These are phyloP conservation scores for Orbilia blumenaviensis DNA, from an alignment of 2,329 filamentous ascomycete genomes.

Conservation along the genomic window DNA sequence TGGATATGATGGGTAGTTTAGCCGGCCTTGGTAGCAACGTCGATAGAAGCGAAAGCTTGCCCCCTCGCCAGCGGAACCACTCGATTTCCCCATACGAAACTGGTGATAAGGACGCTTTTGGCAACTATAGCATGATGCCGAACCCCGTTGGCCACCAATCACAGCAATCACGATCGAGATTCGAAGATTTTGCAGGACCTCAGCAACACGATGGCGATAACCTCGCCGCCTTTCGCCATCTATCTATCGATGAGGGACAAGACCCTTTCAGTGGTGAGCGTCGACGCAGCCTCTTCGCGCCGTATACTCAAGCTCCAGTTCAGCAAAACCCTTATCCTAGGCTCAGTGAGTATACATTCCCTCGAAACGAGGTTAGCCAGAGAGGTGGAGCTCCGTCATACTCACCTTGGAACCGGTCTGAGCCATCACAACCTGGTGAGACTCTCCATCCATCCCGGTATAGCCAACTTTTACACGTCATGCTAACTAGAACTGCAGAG, in stretches of 20 bases:
- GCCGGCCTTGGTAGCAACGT: slow-evolving; percentile 48
- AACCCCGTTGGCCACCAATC: slow-evolving; percentile 41
- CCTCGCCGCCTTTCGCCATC: slow-evolving; percentile 53
- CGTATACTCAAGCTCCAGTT: slow-evolving; percentile 53
- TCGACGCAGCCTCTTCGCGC: slow-evolving; percentile 46
- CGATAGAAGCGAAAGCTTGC: slow-evolving; percentile 58
- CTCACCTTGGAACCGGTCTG: slow-evolving; percentile 47
- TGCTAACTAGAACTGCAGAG: slow-evolving; percentile 6
- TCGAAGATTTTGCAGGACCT: slow-evolving; percentile 41
- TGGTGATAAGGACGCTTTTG: slow-evolving; percentile 43
- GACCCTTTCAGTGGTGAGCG: slow-evolving; percentile 45
- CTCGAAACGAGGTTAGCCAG: slow-evolving; percentile 43
- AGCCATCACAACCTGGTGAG: slow-evolving; percentile 38
- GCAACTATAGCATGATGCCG: slow-evolving; percentile 48
- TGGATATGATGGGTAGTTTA: slow-evolving; percentile 50
- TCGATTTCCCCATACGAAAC: slow-evolving; percentile 54
- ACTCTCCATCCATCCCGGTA: neutral
- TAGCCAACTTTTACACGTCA: neutral
- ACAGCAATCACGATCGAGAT: slow-evolving; percentile 45
- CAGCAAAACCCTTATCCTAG: slow-evolving; percentile 50
- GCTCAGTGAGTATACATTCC: slow-evolving; percentile 51
- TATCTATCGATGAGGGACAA: slow-evolving; percentile 56
- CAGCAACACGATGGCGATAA: slow-evolving; percentile 39
- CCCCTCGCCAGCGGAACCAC: slow-evolving; percentile 57
- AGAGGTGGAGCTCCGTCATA: slow-evolving; percentile 36